These are phyloP conservation scores for Bisporella sp. DNA, from an alignment of 2,329 filamentous ascomycete genomes.

Conservation along the genomic window DNA sequence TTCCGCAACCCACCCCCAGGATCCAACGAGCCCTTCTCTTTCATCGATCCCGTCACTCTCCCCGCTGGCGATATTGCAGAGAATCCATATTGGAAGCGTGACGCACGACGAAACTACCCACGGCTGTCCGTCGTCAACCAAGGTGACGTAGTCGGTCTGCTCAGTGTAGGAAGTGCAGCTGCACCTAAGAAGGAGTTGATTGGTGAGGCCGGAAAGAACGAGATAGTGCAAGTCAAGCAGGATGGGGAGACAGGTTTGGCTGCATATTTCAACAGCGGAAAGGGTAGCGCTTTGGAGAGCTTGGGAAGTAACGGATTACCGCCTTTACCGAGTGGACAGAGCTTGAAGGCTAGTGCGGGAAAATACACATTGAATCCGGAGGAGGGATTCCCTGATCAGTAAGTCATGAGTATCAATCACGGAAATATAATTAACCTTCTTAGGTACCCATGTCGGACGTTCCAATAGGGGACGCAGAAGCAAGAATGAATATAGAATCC, in stretches of 20 bases:
- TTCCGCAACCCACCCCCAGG: slow-evolving; percentile 84
- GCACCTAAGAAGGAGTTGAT: slow-evolving; percentile 78
- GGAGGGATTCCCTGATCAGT: slow-evolving; percentile 65
- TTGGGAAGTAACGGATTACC: slow-evolving; percentile 75
- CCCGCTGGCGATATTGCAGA: slow-evolving; percentile 85
- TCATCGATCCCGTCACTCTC: slow-evolving; percentile 75
- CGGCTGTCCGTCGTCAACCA: slow-evolving; percentile 73
- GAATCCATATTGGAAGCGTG: slow-evolving; percentile 96
- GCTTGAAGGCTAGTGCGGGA: slow-evolving; percentile 50
- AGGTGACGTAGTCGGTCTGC: slow-evolving; percentile 75
- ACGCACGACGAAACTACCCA: slow-evolving; percentile 76
- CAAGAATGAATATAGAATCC: not conserved
- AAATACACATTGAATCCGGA: slow-evolving; percentile 59
- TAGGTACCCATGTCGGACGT: slow-evolving; percentile 11
- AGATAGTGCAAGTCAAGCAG: slow-evolving; percentile 67
- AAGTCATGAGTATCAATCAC: slow-evolving; percentile 31
- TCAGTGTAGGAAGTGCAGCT: slow-evolving; percentile 77
- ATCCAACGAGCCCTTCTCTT: slow-evolving; percentile 58
- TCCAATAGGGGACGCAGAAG: slow-evolving; percentile 3
- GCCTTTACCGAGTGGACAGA: slow-evolving; percentile 67
- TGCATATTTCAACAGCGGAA: slow-evolving; percentile 58
- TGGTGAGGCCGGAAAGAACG: slow-evolving; percentile 65
- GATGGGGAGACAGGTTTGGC: slow-evolving; percentile 69
- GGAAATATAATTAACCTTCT: not conserved
- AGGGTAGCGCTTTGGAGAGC: slow-evolving; percentile 45